phyloP scores from a whole-genome alignment of 345 rosid genomes.

The Heritiera fomes region DNA sequence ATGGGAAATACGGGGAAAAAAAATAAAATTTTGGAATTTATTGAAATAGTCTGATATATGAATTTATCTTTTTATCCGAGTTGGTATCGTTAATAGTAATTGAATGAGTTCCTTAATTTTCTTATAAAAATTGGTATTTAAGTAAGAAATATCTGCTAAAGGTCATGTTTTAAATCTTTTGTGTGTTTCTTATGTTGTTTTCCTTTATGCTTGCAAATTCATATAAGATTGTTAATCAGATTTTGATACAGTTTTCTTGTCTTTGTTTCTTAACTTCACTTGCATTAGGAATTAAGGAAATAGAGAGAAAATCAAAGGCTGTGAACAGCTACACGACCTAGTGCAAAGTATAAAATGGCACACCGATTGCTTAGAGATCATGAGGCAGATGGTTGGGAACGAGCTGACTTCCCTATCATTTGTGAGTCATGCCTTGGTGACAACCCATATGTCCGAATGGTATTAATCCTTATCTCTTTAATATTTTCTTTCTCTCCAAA shows the following conservation, averaged over 20 bases:
- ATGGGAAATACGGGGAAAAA: too few species aligned
- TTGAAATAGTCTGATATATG: not conserved
- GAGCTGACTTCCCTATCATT: conserved; percentile 86
- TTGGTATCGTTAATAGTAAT: not conserved
- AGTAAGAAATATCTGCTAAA: not conserved
- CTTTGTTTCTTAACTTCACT: not conserved
- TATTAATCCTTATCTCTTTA: conserved; percentile 25
- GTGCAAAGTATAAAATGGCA: conserved; percentile 52
- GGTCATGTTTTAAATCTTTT: not conserved
- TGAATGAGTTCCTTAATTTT: not conserved
- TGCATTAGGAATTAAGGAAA: not conserved
- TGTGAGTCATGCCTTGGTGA: conserved; percentile 97
- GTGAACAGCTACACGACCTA: not conserved
- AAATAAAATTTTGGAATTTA: too few species aligned
- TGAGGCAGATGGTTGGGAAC: conserved; percentile 95
- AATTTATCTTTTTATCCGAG: not conserved
- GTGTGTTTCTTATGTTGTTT: not conserved
- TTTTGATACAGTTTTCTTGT: conserved; percentile 8
- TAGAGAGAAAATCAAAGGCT: not conserved
- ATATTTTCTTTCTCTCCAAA: not conserved
- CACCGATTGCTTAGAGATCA: conserved; percentile 81
- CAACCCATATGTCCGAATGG: conserved; percentile 95
- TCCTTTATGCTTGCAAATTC: not conserved
- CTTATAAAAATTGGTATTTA: not conserved
- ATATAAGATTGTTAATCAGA: not conserved